Evolutionary conservation across 257 asterid genomes (phyloP), one percentile per base, ranked within the genome.

Genomic region (Euphrasia confusa): DNA sequence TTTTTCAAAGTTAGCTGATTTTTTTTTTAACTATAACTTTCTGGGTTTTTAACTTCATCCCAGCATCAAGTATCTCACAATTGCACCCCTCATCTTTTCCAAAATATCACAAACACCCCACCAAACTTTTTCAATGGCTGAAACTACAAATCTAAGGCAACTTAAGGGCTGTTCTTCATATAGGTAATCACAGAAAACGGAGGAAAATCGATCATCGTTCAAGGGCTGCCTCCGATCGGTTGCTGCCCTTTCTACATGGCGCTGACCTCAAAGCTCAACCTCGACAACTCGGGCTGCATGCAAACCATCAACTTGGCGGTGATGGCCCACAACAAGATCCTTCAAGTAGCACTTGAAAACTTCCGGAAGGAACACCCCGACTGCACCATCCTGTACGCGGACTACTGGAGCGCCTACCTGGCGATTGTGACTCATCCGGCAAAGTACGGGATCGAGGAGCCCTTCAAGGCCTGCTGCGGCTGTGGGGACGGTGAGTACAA

Each of bases 141-240:
- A 30, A 30, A 30, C 5, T 30, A 30, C 33, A 3, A 30, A 30
- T 30, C 5, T 30, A 30, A 30, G 33, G 33, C 5, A 30, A 30
- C 33, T 30, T 3, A 0, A 28, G 4, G 32, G 32, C 4, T 28
- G 4, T 30, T 30, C 5, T 30, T 30, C 33, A 30, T n/a, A 48
- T 32, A 78, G 83, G 35, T 66, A 58, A 42, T 74, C 65, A 54
- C 73, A 61, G 52, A 30, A 2, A 60, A 58, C 2, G 85, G 88
- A 39, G 83, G 79, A 37, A 77, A 73, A 54, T 73, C 72, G 26
- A 5, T 79, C 0, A 75, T 75, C 2, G 81, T 79, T 37, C 83
- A 71, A 70, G 89, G 83, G 15, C 63, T 79, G 30, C 89, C 83
- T 21, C 85, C 82, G 0, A 55, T 82, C 42, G 85, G 83, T n/a